Conservation (phyloP, 495 filamentous ascomycete genomes). For the Podospora bellae-mahoneyi region DNA sequence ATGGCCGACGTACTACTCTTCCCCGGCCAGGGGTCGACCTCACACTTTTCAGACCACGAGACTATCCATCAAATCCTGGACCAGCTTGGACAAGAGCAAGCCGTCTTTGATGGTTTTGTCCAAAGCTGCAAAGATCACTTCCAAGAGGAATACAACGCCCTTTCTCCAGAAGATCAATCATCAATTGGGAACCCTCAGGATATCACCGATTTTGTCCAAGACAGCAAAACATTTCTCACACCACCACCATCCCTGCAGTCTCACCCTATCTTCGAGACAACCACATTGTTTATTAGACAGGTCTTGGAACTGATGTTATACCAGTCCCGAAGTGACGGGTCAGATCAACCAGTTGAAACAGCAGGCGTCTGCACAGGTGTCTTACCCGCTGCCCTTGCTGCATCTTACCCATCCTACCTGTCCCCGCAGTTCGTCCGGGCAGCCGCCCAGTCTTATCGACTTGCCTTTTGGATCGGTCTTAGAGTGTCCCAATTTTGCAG, state of each 20-base stretch:
- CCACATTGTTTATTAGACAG: not conserved
- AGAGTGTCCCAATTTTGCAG: not conserved
- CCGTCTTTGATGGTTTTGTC: not conserved
- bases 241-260: not conserved
- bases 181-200: not conserved
- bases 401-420: not conserved
- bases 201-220: not conserved
- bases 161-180: not conserved
- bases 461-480: not conserved
- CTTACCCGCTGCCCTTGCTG: not conserved
- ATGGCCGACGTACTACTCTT: not conserved
- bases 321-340: not conserved
- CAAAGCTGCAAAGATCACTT: not conserved
- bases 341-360: not conserved
- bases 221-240: not conserved
- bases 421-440: not conserved
- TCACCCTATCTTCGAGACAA: not conserved
- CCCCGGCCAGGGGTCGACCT: not conserved
- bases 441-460: not conserved
- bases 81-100: not conserved
- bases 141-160: not conserved
- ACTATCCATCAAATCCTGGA: not conserved
- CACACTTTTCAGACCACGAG: not conserved
- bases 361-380: not conserved
- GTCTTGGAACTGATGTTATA: not conserved